These are phyloP conservation scores for Cubamyces lactineus DNA, from an alignment of 768 basidiomycete genomes.

Conservation along the genomic window DNA sequence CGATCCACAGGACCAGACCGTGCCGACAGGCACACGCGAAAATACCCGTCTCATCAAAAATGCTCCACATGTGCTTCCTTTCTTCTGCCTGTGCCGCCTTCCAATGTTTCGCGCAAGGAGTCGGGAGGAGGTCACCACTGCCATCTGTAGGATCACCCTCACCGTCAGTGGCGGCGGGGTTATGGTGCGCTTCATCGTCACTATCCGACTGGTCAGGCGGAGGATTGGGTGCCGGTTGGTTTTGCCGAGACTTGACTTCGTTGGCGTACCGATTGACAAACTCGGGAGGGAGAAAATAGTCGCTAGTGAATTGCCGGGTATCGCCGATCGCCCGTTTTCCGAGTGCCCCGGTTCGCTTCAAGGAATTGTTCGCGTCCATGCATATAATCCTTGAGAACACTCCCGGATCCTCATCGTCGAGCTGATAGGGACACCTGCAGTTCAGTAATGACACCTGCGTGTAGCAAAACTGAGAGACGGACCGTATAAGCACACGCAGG, in stretches of 20 bases:
- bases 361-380: conserved; percentile 26
- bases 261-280: conserved; percentile 37
- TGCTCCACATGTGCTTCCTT: conserved; percentile 39
- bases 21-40: conserved; percentile 34
- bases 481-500: conserved; percentile 42
- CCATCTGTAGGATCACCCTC: conserved; percentile 30
- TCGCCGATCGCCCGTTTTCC: conserved; percentile 27
- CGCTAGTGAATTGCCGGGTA: conserved; percentile 23
- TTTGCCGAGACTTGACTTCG: conserved; percentile 33
- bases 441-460: too few relatives aligned
- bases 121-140: too few relatives aligned
- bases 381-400: conserved; percentile 18
- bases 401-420: conserved; percentile 24
- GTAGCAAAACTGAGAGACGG: too few relatives aligned
- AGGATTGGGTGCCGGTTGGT: background rate
- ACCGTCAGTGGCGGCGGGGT: too few relatives aligned
- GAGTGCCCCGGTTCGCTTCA: conserved; percentile 31
- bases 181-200: too few relatives aligned
- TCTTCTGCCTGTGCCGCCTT: conserved; percentile 35
- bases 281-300: conserved; percentile 31
- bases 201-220: too few relatives aligned
- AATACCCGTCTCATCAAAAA: conserved; percentile 41
- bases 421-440: background rate
- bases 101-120: conserved; percentile 38
- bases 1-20: conserved; percentile 27